These are phyloP conservation scores for Meira miltonrushii DNA, from an alignment of 1,284 basidiomycete genomes.

Conservation along the genomic window DNA sequence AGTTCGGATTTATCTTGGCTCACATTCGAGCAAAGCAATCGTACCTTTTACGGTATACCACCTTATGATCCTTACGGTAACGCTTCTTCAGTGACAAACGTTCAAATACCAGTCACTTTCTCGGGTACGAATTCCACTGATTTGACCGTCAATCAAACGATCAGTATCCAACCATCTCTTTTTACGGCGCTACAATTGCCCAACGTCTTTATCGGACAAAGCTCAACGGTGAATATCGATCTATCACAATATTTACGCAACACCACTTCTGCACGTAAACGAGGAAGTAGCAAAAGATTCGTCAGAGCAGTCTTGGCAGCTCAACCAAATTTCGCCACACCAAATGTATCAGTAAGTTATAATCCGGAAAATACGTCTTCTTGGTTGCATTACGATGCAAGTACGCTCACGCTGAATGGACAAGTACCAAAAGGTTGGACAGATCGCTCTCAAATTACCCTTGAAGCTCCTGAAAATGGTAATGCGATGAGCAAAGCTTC, in stretches of 20 bases:
- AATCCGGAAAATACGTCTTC: conserved; percentile 10
- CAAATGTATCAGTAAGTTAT: conserved; percentile 1
- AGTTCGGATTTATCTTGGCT: conserved; percentile 62
- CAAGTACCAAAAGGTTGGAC: conserved; percentile 4
- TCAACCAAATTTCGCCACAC: background rate
- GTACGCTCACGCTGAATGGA: conserved; percentile 7
- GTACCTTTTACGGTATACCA: conserved; percentile 64
- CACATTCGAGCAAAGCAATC: conserved; percentile 60
- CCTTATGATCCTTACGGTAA: conserved; percentile 54
- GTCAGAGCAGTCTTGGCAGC: background rate
- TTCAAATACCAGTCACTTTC: conserved; percentile 62
- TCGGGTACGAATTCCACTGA: conserved; percentile 56
- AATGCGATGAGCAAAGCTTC: conserved; percentile 6
- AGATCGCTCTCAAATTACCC: conserved; percentile 13
- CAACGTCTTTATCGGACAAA: conserved; percentile 27
- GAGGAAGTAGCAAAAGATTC: too few species aligned
- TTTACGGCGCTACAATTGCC: conserved; percentile 63
- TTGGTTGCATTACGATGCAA: conserved; percentile 11
- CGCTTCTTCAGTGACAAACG: conserved; percentile 12
- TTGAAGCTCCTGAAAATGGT: background rate
- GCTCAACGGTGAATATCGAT: conserved; percentile 20
- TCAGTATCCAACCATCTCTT: conserved; percentile 65
- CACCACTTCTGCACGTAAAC: background rate
- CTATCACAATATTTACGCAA: conserved; percentile 21
- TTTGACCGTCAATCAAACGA: conserved; percentile 59